Percentiles rank a stretch among this genome's conserved stretches.
These are phyloP conservation scores for Albugo candida DNA, from an alignment of 352 stramenopile species.

Conservation along the genomic window DNA sequence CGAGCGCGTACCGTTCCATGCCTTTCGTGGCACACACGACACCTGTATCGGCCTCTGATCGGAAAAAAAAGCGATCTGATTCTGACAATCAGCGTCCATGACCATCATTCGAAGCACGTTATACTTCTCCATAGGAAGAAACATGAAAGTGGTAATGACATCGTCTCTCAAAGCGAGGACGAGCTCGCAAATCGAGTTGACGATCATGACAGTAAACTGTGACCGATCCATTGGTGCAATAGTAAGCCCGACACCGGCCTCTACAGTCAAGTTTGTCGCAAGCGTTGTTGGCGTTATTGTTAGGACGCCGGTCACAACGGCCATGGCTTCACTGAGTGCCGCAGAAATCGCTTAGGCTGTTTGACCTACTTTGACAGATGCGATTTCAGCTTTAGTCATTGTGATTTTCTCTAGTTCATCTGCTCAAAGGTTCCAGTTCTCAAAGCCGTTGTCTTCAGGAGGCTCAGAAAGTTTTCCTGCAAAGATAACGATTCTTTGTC, in stretches of 20 bases:
- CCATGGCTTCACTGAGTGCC: slow-evolving; percentile 33
- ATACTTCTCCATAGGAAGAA: slow-evolving; percentile 42
- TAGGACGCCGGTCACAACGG: slow-evolving; percentile 32
- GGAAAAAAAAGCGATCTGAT: slow-evolving; percentile 5
- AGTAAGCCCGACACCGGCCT: slow-evolving; percentile 39
- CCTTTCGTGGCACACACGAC: slow-evolving; percentile 21
- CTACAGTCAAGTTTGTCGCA: slow-evolving; percentile 29
- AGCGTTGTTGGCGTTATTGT: slow-evolving; percentile 15
- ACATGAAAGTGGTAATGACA: slow-evolving; percentile 40
- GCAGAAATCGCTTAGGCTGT: slow-evolving; percentile 40
- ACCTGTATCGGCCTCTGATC: slow-evolving; percentile 13
- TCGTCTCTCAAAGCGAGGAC: slow-evolving; percentile 38
- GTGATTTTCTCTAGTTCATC: slow-evolving; percentile 28
- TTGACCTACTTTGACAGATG: slow-evolving; percentile 23
- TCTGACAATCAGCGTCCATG: slow-evolving; percentile 13
- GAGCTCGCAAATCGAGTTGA: slow-evolving; percentile 64
- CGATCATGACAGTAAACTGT: slow-evolving; percentile 69
- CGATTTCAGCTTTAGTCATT: slow-evolving; percentile 53
- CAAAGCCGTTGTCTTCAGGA: slow-evolving; percentile 35
- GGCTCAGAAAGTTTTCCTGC: slow-evolving; percentile 1
- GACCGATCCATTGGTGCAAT: slow-evolving; percentile 54
- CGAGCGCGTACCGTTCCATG: slow-evolving; percentile 59
- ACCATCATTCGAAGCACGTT: slow-evolving; percentile 1
- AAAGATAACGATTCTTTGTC: slow-evolving; percentile 17
- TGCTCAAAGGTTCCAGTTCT: slow-evolving; percentile 38